Percentiles rank a stretch among this genome's conserved stretches.
These are phyloP conservation scores for Punica granatum DNA, from an alignment of 345 rosid genomes.

Conservation along the genomic window DNA sequence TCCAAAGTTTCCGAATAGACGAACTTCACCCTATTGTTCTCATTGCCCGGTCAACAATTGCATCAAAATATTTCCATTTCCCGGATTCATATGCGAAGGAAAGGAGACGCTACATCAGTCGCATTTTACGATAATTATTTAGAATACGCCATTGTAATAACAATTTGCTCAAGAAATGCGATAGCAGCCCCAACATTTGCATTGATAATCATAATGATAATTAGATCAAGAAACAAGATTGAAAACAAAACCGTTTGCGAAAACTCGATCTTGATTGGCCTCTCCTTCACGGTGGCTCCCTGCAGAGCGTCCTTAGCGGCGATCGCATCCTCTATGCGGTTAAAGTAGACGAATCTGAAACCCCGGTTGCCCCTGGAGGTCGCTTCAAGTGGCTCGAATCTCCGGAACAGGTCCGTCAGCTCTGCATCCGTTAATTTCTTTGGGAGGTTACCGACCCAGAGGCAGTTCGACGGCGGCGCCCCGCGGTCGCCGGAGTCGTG, in stretches of 20 bases:
- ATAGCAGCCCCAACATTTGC: too few relatives aligned
- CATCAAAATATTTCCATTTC: too few relatives aligned
- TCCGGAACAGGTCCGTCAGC: slow-evolving; percentile 49
- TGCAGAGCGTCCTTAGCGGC: slow-evolving; percentile 75
- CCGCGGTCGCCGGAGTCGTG: slow-evolving; percentile 22
- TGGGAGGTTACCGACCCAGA: slow-evolving; percentile 81
- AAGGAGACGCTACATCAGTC: too few relatives aligned
- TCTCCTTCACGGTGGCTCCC: slow-evolving; percentile 51
- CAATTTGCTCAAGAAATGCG: too few relatives aligned
- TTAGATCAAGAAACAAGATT: background rate
- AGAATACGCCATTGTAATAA: too few relatives aligned
- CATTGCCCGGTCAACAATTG: too few relatives aligned
- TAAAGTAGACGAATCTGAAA: slow-evolving; percentile 71
- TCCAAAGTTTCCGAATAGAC: too few relatives aligned
- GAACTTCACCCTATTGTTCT: too few relatives aligned
- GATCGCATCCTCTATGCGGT: slow-evolving; percentile 68
- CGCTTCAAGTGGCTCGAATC: slow-evolving; percentile 68
- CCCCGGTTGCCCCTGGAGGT: slow-evolving; percentile 51
- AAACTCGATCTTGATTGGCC: slow-evolving; percentile 69
- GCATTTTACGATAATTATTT: too few relatives aligned
- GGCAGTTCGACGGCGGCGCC: slow-evolving; percentile 48
- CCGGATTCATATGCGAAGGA: too few relatives aligned
- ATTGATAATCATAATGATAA: too few relatives aligned
- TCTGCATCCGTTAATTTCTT: slow-evolving; percentile 52
- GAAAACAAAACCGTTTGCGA: slow-evolving; percentile 75